phyloP scores from a whole-genome alignment of 106 monocot species.

The Acorus gramineus region DNA sequence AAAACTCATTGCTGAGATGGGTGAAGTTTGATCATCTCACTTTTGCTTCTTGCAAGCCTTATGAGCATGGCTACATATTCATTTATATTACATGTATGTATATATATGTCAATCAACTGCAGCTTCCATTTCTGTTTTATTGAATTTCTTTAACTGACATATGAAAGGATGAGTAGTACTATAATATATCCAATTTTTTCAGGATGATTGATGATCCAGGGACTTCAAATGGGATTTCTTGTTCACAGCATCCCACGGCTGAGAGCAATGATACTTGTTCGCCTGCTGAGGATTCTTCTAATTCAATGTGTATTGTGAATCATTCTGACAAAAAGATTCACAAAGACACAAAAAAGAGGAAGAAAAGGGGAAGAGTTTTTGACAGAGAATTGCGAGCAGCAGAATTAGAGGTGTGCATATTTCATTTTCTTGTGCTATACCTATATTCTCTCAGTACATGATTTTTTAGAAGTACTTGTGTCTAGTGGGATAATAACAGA shows the following conservation, averaged over 20 bases:
- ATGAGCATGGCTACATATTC: no score
- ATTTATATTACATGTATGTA: no score
- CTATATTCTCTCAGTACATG: neutral
- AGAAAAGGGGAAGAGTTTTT: slow-evolving; percentile 79
- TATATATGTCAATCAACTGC: no score
- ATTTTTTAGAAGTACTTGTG: neutral
- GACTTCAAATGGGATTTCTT: slow-evolving; percentile 16
- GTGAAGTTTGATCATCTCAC: no score
- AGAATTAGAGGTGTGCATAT: slow-evolving; percentile 58
- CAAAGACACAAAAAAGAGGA: slow-evolving; percentile 21
- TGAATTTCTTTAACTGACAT: no score
- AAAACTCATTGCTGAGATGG: no score
- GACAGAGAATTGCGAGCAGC: slow-evolving; percentile 74
- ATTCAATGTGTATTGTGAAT: slow-evolving; percentile 2
- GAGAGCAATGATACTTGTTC: slow-evolving; percentile 7
- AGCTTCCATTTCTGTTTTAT: no score
- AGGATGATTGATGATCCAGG: slow-evolving; percentile 11
- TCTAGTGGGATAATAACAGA: no score
- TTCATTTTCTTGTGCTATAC: neutral
- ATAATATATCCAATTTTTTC: slow-evolving; percentile 2
- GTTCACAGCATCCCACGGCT: slow-evolving; percentile 5
- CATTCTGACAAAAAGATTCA: slow-evolving; percentile 9
- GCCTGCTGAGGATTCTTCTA: slow-evolving; percentile 6
- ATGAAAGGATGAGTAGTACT: no score
- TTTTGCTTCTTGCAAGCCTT: no score